Percentiles rank a stretch among this genome's conserved stretches.
Evolutionary conservation across 768 basidiomycete species (phyloP).

Genomic region (Phanerochaete carnosa): DNA sequence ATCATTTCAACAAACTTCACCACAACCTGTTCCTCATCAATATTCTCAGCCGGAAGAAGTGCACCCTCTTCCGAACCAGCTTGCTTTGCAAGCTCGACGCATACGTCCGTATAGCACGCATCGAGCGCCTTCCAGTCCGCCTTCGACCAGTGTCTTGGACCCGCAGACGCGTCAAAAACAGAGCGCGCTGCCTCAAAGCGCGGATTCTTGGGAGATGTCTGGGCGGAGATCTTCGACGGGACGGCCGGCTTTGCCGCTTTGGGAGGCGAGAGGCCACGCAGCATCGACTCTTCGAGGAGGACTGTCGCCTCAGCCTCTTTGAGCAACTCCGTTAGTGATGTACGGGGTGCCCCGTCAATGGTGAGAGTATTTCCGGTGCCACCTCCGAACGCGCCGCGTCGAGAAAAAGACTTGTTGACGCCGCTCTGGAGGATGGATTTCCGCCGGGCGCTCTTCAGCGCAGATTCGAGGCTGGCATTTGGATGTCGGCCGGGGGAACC

Average conservation of each 20-base stretch:
- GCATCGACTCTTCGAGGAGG: constrained; percentile 18
- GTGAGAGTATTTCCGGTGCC: constrained; percentile 48
- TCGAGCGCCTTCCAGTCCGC: constrained; percentile 81
- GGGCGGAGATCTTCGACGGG: constrained; percentile 10
- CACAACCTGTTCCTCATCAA: constrained; percentile 57
- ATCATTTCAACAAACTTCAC: constrained; percentile 47
- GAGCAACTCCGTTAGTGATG: constrained; percentile 55
- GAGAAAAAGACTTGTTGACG: constrained; percentile 22
- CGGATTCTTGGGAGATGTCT: background rate
- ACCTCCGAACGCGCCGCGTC: constrained; percentile 33
- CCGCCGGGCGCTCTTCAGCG: constrained; percentile 27
- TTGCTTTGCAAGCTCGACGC: constrained; percentile 40
- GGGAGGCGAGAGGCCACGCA: constrained; percentile 3
- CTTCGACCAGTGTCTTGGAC: constrained; percentile 55
- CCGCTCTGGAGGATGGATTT: constrained; percentile 32
- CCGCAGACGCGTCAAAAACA: background rate
- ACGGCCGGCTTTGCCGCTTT: background rate
- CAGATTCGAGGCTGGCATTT: constrained; percentile 15
- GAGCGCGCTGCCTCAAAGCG: background rate
- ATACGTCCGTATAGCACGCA: constrained; percentile 72
- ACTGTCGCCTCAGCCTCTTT: constrained; percentile 52
- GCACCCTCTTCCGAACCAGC: constrained; percentile 19
- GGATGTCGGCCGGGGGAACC: constrained; percentile 15
- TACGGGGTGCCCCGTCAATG: constrained; percentile 50
- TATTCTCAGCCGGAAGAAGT: constrained; percentile 49